A percentile compares a stretch with the other conserved stretches of the same genome.
These are phyloP conservation scores for Fusarium sp. DNA, from an alignment of 2,329 filamentous ascomycete genomes.

Conservation along the genomic window DNA sequence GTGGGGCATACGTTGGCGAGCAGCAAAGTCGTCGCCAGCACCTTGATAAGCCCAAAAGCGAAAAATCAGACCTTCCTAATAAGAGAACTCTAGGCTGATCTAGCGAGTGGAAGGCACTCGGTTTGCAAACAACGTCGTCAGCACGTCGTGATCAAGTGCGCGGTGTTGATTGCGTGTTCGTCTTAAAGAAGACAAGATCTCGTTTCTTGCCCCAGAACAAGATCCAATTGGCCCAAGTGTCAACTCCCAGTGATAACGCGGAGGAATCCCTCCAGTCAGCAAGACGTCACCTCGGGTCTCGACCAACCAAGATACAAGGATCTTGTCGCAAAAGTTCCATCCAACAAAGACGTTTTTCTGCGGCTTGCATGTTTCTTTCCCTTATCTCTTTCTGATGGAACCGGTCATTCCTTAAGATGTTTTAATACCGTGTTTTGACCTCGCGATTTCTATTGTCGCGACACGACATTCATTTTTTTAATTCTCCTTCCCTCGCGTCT, in stretches of 20 bases:
- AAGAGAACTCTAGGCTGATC: not conserved
- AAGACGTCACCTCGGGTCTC: conserved; percentile 24
- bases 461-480: not conserved
- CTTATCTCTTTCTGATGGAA: not conserved
- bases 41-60: not conserved
- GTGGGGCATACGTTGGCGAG: not conserved
- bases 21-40: not conserved
- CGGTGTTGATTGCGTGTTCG: conserved; percentile 27
- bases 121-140: conserved; percentile 17
- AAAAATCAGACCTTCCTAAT: not conserved
- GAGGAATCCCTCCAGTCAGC: conserved; percentile 19
- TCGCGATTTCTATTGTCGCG: not conserved
- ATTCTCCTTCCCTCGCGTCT: not conserved
- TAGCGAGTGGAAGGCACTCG: not conserved
- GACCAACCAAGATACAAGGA: conserved; percentile 17
- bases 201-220: not conserved
- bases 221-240: conserved; percentile 1
- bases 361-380: conserved; percentile 4
- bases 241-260: conserved; percentile 13
- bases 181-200: conserved; percentile 13
- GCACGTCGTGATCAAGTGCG: conserved; percentile 23
- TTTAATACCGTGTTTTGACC: not conserved
- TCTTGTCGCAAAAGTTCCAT: conserved; percentile 37
- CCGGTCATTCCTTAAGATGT: conserved; percentile 19
- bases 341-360: conserved; percentile 17